These are phyloP conservation scores for Talaromyces stipitatus DNA, from an alignment of 495 filamentous ascomycete species.

Conservation along the genomic window DNA sequence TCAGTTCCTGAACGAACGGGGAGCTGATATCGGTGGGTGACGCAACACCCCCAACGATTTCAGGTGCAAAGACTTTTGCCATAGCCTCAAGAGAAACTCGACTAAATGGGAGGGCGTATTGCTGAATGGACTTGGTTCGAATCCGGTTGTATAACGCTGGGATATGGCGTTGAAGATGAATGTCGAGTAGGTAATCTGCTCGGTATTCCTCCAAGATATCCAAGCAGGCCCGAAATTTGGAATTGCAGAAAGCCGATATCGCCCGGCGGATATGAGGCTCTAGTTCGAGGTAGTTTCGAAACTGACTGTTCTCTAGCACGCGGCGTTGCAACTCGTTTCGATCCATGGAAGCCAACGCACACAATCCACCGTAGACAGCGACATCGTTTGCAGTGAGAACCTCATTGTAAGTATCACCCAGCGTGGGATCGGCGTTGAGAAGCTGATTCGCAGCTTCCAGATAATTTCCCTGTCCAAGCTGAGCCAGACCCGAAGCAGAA, in stretches of 20 bases:
- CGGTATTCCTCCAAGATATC: slow-evolving; percentile 72
- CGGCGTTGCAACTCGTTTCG: slow-evolving; percentile 61
- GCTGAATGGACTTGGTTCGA: slow-evolving; percentile 83
- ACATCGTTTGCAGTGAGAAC: slow-evolving; percentile 79
- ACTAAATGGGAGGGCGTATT: slow-evolving; percentile 79
- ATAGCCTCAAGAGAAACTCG: slow-evolving; percentile 61
- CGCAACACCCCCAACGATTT: slow-evolving; percentile 23
- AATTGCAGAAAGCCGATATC: slow-evolving; percentile 77
- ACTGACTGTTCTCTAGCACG: slow-evolving; percentile 71
- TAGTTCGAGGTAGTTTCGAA: slow-evolving; percentile 83
- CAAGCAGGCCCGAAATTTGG: slow-evolving; percentile 79
- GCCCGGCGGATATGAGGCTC: slow-evolving; percentile 93
- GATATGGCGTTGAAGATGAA: slow-evolving; percentile 75
- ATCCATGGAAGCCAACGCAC: slow-evolving; percentile 85
- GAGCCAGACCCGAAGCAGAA: slow-evolving; percentile 61
- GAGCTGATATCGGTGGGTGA: slow-evolving; percentile 38
- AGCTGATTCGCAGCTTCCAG: slow-evolving; percentile 68
- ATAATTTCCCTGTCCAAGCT: slow-evolving; percentile 58
- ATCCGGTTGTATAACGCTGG: slow-evolving; percentile 61
- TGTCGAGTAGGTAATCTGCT: slow-evolving; percentile 80
- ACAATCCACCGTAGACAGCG: slow-evolving; percentile 84
- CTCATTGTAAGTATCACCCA: slow-evolving; percentile 57
- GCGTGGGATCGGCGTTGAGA: slow-evolving; percentile 44
- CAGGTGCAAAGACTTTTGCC: slow-evolving; percentile 53
- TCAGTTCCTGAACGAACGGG: slow-evolving; percentile 67